Percentiles rank a stretch among this genome's conserved stretches.
Conservation (phyloP, 768 basidiomycete species). For the Candolleomyces eurysporus region DNA sequence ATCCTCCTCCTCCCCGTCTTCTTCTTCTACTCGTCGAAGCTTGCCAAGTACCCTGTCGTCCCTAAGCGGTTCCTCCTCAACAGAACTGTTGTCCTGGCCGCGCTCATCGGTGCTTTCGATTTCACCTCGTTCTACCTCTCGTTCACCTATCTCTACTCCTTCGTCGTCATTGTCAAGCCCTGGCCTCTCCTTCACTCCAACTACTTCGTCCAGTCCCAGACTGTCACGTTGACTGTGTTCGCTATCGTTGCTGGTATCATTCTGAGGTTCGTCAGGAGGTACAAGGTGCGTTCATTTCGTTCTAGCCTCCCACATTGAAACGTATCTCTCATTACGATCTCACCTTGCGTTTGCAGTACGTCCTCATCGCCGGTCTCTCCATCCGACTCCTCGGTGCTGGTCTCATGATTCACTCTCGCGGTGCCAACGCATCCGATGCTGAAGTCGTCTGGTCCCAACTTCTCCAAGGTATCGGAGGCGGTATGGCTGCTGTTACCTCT, state of each 20-base stretch:
- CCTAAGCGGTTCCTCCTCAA: slow-evolving; percentile 58
- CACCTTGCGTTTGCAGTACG: slow-evolving; percentile 19
- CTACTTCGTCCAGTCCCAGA: slow-evolving; percentile 64
- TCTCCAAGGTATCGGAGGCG: slow-evolving; percentile 74
- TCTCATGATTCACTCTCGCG: slow-evolving; percentile 70
- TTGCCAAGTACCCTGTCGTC: slow-evolving; percentile 58
- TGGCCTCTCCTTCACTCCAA: slow-evolving; percentile 54
- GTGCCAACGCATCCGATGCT: slow-evolving; percentile 50
- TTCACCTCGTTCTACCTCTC: slow-evolving; percentile 70
- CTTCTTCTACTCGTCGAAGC: slow-evolving; percentile 45
- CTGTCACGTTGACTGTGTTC: slow-evolving; percentile 59
- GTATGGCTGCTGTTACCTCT: slow-evolving; percentile 55
- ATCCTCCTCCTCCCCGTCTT: slow-evolving; percentile 41
- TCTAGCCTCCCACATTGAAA: neutral
- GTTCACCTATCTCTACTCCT: slow-evolving; percentile 72
- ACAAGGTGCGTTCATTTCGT: slow-evolving; percentile 40
- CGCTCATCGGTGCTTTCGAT: slow-evolving; percentile 62
- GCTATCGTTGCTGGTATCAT: slow-evolving; percentile 57
- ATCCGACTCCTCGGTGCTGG: slow-evolving; percentile 63
- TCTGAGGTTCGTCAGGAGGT: slow-evolving; percentile 52
- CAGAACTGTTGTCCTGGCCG: slow-evolving; percentile 55
- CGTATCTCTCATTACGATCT: neutral
- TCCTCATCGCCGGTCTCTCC: slow-evolving; percentile 56
- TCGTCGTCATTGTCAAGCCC: slow-evolving; percentile 51
- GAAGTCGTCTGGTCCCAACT: slow-evolving; percentile 67